A percentile compares a stretch with the other conserved stretches of the same genome.
phyloP scores from a whole-genome alignment of 2,329 filamentous ascomycete species.

The Trichophyton equinum region DNA sequence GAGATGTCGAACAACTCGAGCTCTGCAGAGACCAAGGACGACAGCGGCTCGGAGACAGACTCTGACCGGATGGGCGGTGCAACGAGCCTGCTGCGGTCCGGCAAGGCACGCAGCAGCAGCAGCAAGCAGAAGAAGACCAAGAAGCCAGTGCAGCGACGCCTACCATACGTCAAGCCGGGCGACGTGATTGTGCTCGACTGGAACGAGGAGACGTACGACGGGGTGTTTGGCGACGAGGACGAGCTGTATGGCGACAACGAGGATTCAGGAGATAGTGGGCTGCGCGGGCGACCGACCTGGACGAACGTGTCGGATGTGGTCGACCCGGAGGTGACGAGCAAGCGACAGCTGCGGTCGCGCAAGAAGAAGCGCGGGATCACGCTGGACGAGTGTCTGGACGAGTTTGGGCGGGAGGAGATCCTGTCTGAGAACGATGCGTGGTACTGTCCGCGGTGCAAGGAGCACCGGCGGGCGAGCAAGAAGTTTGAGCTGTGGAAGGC shows the following conservation, averaged over 20 bases:
- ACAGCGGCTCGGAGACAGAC: constrained; percentile 22
- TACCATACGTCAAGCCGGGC: constrained; percentile 59
- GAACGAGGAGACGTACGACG: constrained; percentile 56
- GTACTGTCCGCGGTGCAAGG: constrained; percentile 95
- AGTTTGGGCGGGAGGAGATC: constrained; percentile 88
- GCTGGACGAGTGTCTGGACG: constrained; percentile 80
- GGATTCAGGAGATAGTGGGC: constrained; percentile 27
- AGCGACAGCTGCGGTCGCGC: constrained; percentile 48
- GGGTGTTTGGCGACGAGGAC: constrained; percentile 46
- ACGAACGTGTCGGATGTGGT: constrained; percentile 39
- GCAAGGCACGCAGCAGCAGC: constrained; percentile 1
- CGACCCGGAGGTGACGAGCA: constrained; percentile 53
- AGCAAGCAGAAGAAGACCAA: constrained; percentile 2
- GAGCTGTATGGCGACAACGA: constrained; percentile 19
- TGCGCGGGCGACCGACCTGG: constrained; percentile 51
- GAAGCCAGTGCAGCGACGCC: constrained; percentile 22
- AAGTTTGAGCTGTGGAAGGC: constrained; percentile 96
- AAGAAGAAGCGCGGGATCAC: constrained; percentile 66
- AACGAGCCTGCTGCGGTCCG: background rate
- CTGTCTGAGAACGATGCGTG: constrained; percentile 92
- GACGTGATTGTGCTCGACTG: constrained; percentile 85
- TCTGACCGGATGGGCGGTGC: constrained; percentile 15
- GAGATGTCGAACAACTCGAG: constrained; percentile 15
- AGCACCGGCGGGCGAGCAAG: constrained; percentile 82
- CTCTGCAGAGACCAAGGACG: constrained; percentile 15